Evolutionary conservation across 108 stramenopile genomes (phyloP).

Genomic region (Cyclotella baltica): DNA sequence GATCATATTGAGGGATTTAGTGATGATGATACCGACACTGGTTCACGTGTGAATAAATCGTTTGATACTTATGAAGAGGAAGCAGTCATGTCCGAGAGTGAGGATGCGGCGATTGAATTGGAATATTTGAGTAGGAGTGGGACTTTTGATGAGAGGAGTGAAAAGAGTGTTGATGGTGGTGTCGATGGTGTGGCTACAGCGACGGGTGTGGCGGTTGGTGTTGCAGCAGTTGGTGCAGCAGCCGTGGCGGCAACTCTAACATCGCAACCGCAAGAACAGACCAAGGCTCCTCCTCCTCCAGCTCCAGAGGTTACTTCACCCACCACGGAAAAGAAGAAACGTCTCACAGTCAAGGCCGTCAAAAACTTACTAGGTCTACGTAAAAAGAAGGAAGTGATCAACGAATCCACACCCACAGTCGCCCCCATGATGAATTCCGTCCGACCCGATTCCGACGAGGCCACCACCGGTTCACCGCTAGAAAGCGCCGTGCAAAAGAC

Average conservation of each 20-base stretch:
- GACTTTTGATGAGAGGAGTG: neutral
- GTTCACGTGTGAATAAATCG: no score
- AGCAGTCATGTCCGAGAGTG: neutral
- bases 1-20: no score
- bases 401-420: neutral
- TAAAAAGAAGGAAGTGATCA: slow-evolving; percentile 8
- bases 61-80: no score
- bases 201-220: neutral
- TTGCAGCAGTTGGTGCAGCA: slow-evolving; percentile 4
- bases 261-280: neutral
- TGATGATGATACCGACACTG: no score
- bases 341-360: slow-evolving; percentile 20
- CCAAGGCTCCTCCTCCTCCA: slow-evolving; percentile 3
- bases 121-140: slow-evolving; percentile 19
- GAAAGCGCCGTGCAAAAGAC: neutral
- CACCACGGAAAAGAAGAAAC: no score
- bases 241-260: neutral
- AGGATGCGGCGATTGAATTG: slow-evolving; percentile 43
- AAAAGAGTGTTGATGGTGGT: neutral
- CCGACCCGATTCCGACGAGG: neutral
- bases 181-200: neutral
- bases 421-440: neutral
- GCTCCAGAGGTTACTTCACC: neutral
- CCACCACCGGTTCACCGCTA: neutral
- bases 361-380: slow-evolving; percentile 16